phyloP scores from a whole-genome alignment of 1,284 basidiomycete genomes.

The Naganishia cerealis region DNA sequence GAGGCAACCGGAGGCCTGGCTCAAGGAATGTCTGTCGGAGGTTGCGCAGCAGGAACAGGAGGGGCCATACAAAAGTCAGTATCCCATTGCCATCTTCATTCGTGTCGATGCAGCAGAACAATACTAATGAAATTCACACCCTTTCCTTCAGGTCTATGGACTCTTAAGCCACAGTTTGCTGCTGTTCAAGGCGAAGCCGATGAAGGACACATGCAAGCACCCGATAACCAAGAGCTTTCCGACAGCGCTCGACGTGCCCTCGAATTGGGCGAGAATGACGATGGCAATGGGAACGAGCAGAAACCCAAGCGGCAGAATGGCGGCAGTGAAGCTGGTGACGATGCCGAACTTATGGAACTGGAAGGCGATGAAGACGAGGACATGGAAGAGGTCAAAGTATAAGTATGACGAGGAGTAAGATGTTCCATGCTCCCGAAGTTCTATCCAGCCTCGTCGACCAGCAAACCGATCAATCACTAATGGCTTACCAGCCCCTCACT shows the following conservation, averaged over 20 bases:
- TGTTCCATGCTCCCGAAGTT: no score
- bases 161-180: conserved; percentile 29
- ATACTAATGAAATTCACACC: neutral
- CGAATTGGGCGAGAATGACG: conserved; percentile 14
- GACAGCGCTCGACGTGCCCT: conserved; percentile 12
- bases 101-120: neutral
- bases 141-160: conserved; percentile 18
- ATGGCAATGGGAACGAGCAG: conserved; percentile 10
- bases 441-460: no score
- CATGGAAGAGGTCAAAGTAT: conserved; percentile 34
- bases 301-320: conserved; percentile 9
- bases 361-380: conserved; percentile 36
- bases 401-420: neutral
- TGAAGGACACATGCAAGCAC: conserved; percentile 20
- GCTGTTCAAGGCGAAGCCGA: conserved; percentile 22
- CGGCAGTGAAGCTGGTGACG: conserved; percentile 12
- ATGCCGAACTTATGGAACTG: conserved; percentile 15
- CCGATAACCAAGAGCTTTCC: conserved; percentile 27
- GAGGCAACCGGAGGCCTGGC: conserved; percentile 31
- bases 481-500: no score
- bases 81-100: no score
- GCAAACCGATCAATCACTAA: no score
- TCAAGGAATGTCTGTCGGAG: conserved; percentile 26
- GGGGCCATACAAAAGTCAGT: conserved; percentile 32
- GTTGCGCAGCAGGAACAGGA: conserved; percentile 27